phyloP scores from a whole-genome alignment of 73 alveolate species.

The Paramecium pentaurelia region DNA sequence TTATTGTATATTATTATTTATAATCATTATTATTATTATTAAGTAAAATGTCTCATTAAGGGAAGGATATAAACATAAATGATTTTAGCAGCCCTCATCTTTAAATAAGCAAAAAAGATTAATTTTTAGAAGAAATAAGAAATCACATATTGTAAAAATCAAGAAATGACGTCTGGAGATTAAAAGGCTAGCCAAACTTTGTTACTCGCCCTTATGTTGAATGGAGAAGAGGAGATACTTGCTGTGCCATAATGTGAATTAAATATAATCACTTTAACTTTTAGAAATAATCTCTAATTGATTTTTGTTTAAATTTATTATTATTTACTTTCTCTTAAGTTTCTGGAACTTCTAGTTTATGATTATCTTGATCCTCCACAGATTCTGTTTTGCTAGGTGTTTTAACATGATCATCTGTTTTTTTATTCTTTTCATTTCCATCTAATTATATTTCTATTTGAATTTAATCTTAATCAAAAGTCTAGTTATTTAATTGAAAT shows the following conservation, averaged over 20 bases:
- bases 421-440: neutral
- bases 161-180: constrained; percentile 25
- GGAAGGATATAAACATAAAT: neutral
- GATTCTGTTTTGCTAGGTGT: constrained; percentile 48
- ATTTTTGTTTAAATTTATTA: neutral
- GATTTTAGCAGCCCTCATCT: constrained; percentile 23
- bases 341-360: constrained; percentile 6
- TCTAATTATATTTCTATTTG: neutral
- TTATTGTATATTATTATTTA: neutral
- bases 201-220: constrained; percentile 15
- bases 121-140: constrained; percentile 26
- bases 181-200: constrained; percentile 30
- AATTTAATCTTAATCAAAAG: neutral
- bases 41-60: neutral
- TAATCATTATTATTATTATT: neutral
- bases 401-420: neutral
- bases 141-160: neutral
- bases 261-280: constrained; percentile 9
- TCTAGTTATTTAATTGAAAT: neutral
- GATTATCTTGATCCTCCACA: constrained; percentile 12
- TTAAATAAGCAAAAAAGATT: neutral
- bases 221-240: constrained; percentile 37
- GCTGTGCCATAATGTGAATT: constrained; percentile 27
- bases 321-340: neutral
- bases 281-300: constrained; percentile 1